These are phyloP conservation scores for Ganoderma multipileum DNA, from an alignment of 1,284 basidiomycete genomes.

Conservation along the genomic window DNA sequence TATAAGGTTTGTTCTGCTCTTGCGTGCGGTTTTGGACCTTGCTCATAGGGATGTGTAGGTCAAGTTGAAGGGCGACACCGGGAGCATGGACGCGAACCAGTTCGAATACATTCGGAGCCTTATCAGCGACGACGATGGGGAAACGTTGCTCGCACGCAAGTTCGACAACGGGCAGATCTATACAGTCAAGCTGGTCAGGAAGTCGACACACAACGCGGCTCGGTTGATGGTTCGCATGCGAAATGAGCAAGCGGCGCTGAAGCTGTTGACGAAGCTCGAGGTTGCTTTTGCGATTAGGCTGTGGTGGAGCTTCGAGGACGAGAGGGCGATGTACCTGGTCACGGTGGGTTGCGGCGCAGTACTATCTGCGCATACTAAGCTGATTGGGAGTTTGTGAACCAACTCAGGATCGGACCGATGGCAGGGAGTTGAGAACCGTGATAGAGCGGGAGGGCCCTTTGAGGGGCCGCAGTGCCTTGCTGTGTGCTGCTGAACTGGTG, in stretches of 20 bases:
- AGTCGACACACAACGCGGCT: slow-evolving; percentile 54
- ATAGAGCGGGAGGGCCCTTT: slow-evolving; percentile 30
- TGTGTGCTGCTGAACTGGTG: slow-evolving; percentile 37
- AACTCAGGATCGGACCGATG: slow-evolving; percentile 30
- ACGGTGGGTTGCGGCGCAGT: slow-evolving; percentile 45
- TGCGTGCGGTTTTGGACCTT: background rate
- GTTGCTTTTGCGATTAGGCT: slow-evolving; percentile 69
- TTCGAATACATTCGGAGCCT: slow-evolving; percentile 32
- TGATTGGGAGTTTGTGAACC: background rate
- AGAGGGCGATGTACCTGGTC: slow-evolving; percentile 64
- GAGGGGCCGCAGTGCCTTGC: slow-evolving; percentile 22
- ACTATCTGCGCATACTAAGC: background rate
- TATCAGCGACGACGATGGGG: slow-evolving; percentile 12
- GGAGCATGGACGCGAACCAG: slow-evolving; percentile 23
- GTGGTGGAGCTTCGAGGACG: slow-evolving; percentile 71
- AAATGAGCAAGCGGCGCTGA: slow-evolving; percentile 68
- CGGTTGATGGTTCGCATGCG: slow-evolving; percentile 46
- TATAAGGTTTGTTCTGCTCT: slow-evolving; percentile 8
- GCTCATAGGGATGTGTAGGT: background rate
- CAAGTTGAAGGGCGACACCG: background rate
- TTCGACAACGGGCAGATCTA: slow-evolving; percentile 45
- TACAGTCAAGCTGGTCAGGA: slow-evolving; percentile 69
- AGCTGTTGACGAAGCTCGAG: slow-evolving; percentile 54
- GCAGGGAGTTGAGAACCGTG: slow-evolving; percentile 24
- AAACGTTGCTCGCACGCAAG: slow-evolving; percentile 30